Percentiles rank a stretch among this genome's conserved stretches.
These are phyloP conservation scores for Leccinum ochraceum DNA, from an alignment of 768 basidiomycete genomes.

Conservation along the genomic window DNA sequence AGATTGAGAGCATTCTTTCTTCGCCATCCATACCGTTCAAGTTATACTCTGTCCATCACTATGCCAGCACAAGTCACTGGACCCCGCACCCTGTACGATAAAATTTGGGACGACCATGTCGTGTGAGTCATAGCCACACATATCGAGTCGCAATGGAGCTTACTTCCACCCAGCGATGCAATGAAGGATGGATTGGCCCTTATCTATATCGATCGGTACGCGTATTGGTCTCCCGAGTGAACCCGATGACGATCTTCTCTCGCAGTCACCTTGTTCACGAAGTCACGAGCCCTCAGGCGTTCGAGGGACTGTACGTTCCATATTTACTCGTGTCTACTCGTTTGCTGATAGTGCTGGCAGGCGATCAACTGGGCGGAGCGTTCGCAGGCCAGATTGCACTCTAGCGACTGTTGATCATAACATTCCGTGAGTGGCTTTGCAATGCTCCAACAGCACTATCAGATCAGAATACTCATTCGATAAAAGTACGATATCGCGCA, in stretches of 20 bases:
- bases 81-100: conserved; percentile 94
- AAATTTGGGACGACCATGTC: conserved; percentile 97
- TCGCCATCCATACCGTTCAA: too few species aligned
- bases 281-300: conserved; percentile 93
- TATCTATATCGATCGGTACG: conserved; percentile 80
- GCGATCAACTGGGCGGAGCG: conserved; percentile 70
- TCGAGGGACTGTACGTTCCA: conserved; percentile 72
- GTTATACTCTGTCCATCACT: not conserved
- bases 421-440: conserved; percentile 60
- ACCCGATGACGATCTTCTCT: conserved; percentile 1
- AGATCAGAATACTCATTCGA: not conserved
- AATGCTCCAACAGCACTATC: not conserved
- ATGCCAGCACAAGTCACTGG: conserved; percentile 59
- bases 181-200: conserved; percentile 78
- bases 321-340: not conserved
- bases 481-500: conserved; percentile 67
- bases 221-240: not conserved
- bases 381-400: conserved; percentile 86
- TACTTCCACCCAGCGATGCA: conserved; percentile 48
- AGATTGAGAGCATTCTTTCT: too few species aligned
- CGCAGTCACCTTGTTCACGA: conserved; percentile 48
- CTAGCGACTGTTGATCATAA: conserved; percentile 89
- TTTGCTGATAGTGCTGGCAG: conserved; percentile 36
- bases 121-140: conserved; percentile 51
- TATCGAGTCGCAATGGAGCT: conserved; percentile 12